These are phyloP conservation scores for Endotrypanum monterogeii DNA, from an alignment of 208 protist species.

Conservation along the genomic window DNA sequence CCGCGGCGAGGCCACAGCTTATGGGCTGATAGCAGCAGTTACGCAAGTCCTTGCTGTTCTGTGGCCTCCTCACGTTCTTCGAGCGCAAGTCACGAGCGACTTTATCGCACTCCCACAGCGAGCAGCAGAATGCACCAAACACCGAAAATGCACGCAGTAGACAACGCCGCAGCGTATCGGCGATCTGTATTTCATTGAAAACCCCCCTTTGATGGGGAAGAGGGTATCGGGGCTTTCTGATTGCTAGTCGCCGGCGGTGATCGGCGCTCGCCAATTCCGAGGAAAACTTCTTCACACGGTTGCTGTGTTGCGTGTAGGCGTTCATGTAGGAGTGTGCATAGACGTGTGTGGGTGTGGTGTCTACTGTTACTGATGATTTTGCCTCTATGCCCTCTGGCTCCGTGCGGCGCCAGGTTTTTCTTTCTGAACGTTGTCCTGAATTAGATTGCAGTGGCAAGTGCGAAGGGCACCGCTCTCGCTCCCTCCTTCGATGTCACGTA, in stretches of 20 bases:
- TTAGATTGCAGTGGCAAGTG: no score
- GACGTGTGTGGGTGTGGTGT: no score
- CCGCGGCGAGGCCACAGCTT: conserved; percentile 19
- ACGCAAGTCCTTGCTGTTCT: conserved; percentile 31
- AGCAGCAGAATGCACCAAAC: conserved; percentile 53
- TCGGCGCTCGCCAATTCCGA: not conserved
- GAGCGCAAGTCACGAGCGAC: conserved; percentile 46
- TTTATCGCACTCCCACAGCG: conserved; percentile 71
- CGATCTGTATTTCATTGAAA: conserved; percentile 61
- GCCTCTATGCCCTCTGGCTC: no score
- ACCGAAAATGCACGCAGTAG: conserved; percentile 11
- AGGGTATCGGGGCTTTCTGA: not conserved
- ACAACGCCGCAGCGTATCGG: conserved; percentile 14
- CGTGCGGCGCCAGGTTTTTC: no score
- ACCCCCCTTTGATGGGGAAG: not conserved
- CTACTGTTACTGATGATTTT: no score
- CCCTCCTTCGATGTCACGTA: no score
- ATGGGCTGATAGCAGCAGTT: conserved; percentile 17
- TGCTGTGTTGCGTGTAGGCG: not conserved
- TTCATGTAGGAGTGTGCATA: not conserved
- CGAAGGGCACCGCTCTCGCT: no score
- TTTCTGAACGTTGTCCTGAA: no score
- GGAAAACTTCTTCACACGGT: not conserved
- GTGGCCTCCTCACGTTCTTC: conserved; percentile 32
- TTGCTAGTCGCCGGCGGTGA: not conserved